Conservation (phyloP, 768 basidiomycete species). For the Stropharia rugosoannulata region DNA sequence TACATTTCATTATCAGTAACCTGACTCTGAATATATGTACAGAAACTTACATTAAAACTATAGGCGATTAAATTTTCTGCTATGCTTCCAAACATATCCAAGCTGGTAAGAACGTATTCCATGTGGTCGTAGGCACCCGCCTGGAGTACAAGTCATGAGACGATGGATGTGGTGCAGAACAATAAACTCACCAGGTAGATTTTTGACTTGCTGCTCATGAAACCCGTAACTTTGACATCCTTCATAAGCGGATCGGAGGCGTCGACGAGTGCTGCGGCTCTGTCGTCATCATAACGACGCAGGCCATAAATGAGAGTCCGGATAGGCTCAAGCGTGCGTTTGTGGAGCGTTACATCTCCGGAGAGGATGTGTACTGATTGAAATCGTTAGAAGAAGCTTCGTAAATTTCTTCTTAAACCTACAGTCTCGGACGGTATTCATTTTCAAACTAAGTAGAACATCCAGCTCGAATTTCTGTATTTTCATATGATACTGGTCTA, state of each 20-base stretch:
- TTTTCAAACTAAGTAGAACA: slow-evolving; percentile 58
- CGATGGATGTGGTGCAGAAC: neutral
- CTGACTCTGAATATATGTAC: neutral
- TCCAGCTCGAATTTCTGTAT: slow-evolving; percentile 60
- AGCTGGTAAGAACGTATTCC: slow-evolving; percentile 64
- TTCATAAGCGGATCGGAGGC: slow-evolving; percentile 34
- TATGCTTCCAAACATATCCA: slow-evolving; percentile 74
- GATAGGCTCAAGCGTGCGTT: slow-evolving; percentile 70
- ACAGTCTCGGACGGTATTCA: slow-evolving; percentile 61
- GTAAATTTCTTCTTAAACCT: slow-evolving; percentile 18
- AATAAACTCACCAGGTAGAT: slow-evolving; percentile 44
- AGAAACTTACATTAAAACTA: slow-evolving; percentile 52
- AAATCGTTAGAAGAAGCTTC: neutral
- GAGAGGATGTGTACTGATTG: slow-evolving; percentile 63
- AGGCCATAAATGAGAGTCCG: slow-evolving; percentile 69
- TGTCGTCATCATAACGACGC: slow-evolving; percentile 67
- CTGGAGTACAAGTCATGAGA: neutral
- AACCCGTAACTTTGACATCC: slow-evolving; percentile 46
- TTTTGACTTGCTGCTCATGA: slow-evolving; percentile 67
- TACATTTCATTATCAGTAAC: neutral
- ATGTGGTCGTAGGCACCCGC: slow-evolving; percentile 78
- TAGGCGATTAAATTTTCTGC: slow-evolving; percentile 72
- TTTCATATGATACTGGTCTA: slow-evolving; percentile 65
- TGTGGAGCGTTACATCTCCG: slow-evolving; percentile 70
- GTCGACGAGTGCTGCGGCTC: slow-evolving; percentile 57